Base-by-base conservation (phyloP, 1,139 yeast species). In the Kodamaea arcana region DNA sequence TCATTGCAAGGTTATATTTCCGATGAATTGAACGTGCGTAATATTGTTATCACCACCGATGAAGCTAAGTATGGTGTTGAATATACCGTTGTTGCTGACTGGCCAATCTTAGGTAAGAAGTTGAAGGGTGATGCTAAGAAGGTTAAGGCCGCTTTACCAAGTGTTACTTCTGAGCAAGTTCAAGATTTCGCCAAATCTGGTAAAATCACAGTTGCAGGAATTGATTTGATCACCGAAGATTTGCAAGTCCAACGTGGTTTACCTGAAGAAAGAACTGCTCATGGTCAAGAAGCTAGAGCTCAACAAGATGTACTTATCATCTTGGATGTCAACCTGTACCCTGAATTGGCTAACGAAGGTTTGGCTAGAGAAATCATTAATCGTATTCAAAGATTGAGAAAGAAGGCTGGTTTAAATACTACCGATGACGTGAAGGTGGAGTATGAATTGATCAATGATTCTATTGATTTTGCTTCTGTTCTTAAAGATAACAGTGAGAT, bases 61-160 rank as follows among this genome's bases (percentile, higher is more conserved):
- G 99, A 94, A 69, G 82, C 75, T 50, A 80, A 83, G 55, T 90
- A 88, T 55, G 94, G 92, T 51, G 97, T 94, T 43, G 85, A 83
- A 56, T 92, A 90, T 70, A 78, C 77, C 43, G 97, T 92, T 32
- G 94, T 85, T 59, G 98, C 98, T 31, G 99, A 94, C 68, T 94
- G 99, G 99, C 95, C 97, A 35, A 87, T 88, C 13, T 76, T 94
- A 48, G 99, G 99, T 67, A 92, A 92, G 75, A 92, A 92, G 65
- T 78, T 94, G 62, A 90, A 90, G 78, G 81, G 81, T 58, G 97
- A 90, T 54, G 94, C 86, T 46, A 87, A 84, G 69, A 83, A 78
- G 60, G 98, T 94, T 42, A 92, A 92, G 74, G 94, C 83, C 55
- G 97, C 94, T 17, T 75, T 94, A 50, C 97, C 97, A 45, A 59